phyloP scores from a whole-genome alignment of 768 basidiomycete species.

The Lentinula raphanica region DNA sequence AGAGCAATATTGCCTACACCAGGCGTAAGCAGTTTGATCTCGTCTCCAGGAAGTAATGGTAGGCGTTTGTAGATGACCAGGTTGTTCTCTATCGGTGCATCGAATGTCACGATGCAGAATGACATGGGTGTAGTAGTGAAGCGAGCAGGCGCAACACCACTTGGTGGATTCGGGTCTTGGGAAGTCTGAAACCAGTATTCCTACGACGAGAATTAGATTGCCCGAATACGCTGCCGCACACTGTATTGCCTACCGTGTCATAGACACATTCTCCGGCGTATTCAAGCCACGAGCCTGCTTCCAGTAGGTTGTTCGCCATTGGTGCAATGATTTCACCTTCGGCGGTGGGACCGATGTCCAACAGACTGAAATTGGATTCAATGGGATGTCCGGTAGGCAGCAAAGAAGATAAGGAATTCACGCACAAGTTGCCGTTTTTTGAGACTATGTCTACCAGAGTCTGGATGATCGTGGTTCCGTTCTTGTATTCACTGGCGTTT shows the following conservation, averaged over 20 bases:
- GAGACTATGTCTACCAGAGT: slow-evolving; percentile 53
- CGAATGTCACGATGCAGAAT: slow-evolving; percentile 46
- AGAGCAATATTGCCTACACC: slow-evolving; percentile 19
- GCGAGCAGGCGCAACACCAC: slow-evolving; percentile 25
- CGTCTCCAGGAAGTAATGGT: slow-evolving; percentile 40
- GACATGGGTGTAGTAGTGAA: slow-evolving; percentile 47
- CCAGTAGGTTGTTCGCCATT: slow-evolving; percentile 41
- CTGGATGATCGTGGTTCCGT: slow-evolving; percentile 42
- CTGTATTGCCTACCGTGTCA: slow-evolving; percentile 33
- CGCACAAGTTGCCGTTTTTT: slow-evolving; percentile 60
- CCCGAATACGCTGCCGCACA: background rate
- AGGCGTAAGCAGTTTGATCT: slow-evolving; percentile 35
- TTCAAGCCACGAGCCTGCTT: slow-evolving; percentile 48
- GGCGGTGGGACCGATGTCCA: slow-evolving; percentile 51
- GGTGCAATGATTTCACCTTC: slow-evolving; percentile 49
- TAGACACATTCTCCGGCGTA: slow-evolving; percentile 49
- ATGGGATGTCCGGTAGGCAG: no score
- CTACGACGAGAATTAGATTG: slow-evolving; percentile 17
- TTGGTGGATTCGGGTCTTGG: slow-evolving; percentile 26
- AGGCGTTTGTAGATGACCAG: slow-evolving; percentile 34
- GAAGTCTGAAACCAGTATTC: slow-evolving; percentile 44
- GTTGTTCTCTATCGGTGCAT: slow-evolving; percentile 25
- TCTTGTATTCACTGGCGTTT: slow-evolving; percentile 39
- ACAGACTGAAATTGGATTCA: no score
- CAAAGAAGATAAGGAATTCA: no score